Base-by-base conservation (phyloP, 768 basidiomycete species). In the Tylopilus felleus region DNA sequence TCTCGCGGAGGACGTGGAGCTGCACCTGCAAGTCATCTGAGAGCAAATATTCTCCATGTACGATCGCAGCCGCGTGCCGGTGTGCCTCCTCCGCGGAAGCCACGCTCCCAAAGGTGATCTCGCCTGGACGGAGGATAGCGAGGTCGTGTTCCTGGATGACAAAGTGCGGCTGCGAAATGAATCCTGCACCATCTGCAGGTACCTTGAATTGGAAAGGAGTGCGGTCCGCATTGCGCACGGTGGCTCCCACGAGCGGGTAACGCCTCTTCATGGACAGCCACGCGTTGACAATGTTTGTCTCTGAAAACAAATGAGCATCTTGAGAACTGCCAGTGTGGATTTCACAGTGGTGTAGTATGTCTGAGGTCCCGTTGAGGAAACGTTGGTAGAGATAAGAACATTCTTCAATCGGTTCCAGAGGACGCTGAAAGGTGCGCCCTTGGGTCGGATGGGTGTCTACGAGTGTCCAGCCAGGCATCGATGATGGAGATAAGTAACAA, bases 191-290 rank as follows among this genome's bases (percentile, higher is more conserved):
- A 12, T 25, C 12, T 2, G 41, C 8, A 8, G 56, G 3, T 1
- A 7, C 12, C 1, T 22, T 5, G 8, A 48, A 19, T 12, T 4
- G 29, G 29, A 60, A 5, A 33, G 33, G 33, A 14, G 13, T 14
- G 9, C 33, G 19, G 6, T 47, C 43, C 4, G 28, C 28, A 17
- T 66, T 39, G 70, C 67, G n/a, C 17, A 82, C 56, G 2, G 52
- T 65, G 12, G 77, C 72, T 5, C 73, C 79, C 13, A 80, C 74
- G 8, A 84, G 68, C 2, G 83, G 83, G 57, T 72, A 81, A 36
- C 69, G 73, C 33, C 65, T 68, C 62, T 85, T 84, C n/a, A 80
- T 64, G 17, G 71, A 62, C n/a, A 68, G 27, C 81, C 82, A 85
- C 1, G 77, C 71, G 25, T 67, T 65, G 1, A 44, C 28, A 33